Conservation (phyloP, 2,329 filamentous ascomycete species). For the Ophiostoma perfectum region DNA sequence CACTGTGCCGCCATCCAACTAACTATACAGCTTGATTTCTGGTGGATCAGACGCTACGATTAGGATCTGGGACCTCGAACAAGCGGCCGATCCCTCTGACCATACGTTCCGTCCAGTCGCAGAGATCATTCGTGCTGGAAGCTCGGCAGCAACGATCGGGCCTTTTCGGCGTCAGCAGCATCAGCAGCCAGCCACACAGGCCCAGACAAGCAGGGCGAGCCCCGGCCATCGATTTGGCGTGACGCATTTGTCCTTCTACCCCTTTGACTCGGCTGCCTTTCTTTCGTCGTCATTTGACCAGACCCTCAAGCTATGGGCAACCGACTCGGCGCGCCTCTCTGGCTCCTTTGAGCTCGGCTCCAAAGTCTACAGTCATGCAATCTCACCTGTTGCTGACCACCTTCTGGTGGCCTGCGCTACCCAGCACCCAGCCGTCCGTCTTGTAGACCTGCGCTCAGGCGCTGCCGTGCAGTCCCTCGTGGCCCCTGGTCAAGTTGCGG, state of each 20-base stretch:
- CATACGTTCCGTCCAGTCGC: slow-evolving; percentile 52
- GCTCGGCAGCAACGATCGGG: not conserved
- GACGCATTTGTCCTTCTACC: slow-evolving; percentile 71
- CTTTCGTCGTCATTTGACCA: slow-evolving; percentile 74
- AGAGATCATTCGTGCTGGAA: slow-evolving; percentile 27
- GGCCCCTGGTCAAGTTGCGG: slow-evolving; percentile 52
- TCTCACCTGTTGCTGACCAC: slow-evolving; percentile 66
- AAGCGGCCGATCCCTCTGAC: slow-evolving; percentile 38
- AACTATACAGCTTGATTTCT: slow-evolving; percentile 60
- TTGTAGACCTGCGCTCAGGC: slow-evolving; percentile 81
- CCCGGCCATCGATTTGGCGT: slow-evolving; percentile 61
- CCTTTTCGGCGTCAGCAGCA: not conserved
- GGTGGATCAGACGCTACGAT: slow-evolving; percentile 81
- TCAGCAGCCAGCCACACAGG: not conserved
- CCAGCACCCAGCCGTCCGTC: slow-evolving; percentile 74
- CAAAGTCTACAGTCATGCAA: slow-evolving; percentile 69
- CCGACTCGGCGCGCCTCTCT: slow-evolving; percentile 54
- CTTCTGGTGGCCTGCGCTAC: slow-evolving; percentile 84
- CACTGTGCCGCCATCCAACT: not conserved
- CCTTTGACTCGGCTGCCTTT: slow-evolving; percentile 70
- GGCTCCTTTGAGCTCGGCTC: slow-evolving; percentile 63
- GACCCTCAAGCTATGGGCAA: slow-evolving; percentile 69
- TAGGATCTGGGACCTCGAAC: slow-evolving; percentile 80
- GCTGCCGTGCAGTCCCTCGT: slow-evolving; percentile 66
- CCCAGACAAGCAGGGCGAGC: slow-evolving; percentile 16